Evolutionary conservation across 2,329 filamentous ascomycete species (phyloP).

Genomic region (Pestalotiopsis sp.): DNA sequence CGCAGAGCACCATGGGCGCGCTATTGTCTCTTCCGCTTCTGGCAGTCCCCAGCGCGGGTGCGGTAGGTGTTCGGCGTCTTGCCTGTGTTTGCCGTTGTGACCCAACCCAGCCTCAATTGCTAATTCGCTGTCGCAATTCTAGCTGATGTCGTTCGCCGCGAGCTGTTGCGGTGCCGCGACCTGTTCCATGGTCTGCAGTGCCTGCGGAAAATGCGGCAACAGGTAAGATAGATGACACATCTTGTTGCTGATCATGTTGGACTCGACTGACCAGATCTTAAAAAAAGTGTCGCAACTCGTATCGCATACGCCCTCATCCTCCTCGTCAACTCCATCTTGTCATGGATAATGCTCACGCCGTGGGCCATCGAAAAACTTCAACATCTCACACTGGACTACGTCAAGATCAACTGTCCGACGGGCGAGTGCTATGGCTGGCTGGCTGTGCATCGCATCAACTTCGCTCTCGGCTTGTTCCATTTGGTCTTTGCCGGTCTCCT

Average conservation of each 20-base stretch:
- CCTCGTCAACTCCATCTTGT: conserved; percentile 92
- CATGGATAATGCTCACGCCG: conserved; percentile 98
- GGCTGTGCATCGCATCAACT: conserved; percentile 96
- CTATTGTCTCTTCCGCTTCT: conserved; percentile 87
- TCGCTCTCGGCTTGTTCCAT: conserved; percentile 93
- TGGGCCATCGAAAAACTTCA: conserved; percentile 98
- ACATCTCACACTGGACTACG: conserved; percentile 89
- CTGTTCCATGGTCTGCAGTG: conserved; percentile 92
- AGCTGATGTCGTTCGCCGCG: conserved; percentile 77
- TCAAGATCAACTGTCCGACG: conserved; percentile 90
- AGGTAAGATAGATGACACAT: conserved; percentile 57
- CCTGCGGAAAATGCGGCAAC: conserved; percentile 96
- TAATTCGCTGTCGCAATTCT: conserved; percentile 17
- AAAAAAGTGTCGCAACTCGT: conserved; percentile 94
- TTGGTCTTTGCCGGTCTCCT: conserved; percentile 82
- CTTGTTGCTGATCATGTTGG: background rate
- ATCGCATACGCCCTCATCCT: conserved; percentile 95
- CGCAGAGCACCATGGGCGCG: conserved; percentile 71
- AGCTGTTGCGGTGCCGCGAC: conserved; percentile 97
- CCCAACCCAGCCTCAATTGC: conserved; percentile 15
- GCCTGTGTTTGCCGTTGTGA: background rate
- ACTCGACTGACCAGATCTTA: too few species aligned
- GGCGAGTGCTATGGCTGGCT: conserved; percentile 94
- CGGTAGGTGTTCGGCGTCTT: conserved; percentile 60
- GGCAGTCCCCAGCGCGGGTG: conserved; percentile 82